Evolutionary conservation across 139 green algal genomes (phyloP).

Genomic region (Gonium pectorale): DNA sequence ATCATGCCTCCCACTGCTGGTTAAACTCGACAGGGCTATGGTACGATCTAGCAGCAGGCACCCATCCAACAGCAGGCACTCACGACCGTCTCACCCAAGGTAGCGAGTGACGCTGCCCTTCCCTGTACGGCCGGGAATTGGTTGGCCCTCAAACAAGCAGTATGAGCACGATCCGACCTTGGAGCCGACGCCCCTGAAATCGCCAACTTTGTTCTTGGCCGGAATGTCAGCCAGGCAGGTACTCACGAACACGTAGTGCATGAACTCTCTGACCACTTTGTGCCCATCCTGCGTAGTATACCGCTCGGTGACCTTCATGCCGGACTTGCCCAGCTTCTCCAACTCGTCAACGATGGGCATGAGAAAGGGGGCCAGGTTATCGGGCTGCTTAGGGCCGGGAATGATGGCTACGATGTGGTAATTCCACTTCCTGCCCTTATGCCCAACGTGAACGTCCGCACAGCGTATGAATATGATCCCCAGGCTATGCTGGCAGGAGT

Average conservation of each 20-base stretch:
- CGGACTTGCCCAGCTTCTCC: background rate
- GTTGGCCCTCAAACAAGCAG: no score
- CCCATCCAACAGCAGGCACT: no score
- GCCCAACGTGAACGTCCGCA: no score
- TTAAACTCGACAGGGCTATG: no score
- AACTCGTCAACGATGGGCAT: background rate
- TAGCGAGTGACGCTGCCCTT: no score
- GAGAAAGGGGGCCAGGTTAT: background rate
- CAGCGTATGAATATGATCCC: no score
- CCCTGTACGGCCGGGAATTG: no score
- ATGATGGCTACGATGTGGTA: background rate
- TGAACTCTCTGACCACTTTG: background rate
- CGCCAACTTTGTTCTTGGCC: background rate
- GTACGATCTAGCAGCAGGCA: no score
- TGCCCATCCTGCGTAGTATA: background rate
- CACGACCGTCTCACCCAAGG: no score
- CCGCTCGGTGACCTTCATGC: background rate
- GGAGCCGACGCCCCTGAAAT: background rate
- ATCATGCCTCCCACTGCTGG: no score
- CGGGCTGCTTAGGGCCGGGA: background rate
- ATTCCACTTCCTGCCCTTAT: no score
- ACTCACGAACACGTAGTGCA: background rate
- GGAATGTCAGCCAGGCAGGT: background rate
- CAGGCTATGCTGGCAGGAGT: background rate
- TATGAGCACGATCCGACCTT: background rate